These are phyloP conservation scores for Emmonsia crescens DNA, from an alignment of 2,329 filamentous ascomycete genomes.

Conservation along the genomic window DNA sequence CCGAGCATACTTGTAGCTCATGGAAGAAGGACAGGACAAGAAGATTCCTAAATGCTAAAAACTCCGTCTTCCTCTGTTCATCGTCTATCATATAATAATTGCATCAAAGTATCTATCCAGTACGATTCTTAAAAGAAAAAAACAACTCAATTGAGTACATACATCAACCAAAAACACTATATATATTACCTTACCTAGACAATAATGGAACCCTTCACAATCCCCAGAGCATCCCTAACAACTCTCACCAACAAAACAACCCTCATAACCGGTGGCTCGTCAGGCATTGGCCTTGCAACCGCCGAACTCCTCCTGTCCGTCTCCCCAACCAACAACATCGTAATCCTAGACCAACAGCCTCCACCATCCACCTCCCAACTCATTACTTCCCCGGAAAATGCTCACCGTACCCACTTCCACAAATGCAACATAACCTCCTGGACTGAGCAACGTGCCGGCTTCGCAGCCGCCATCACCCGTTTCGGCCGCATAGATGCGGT, in stretches of 20 bases:
- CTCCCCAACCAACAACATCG: constrained; percentile 30
- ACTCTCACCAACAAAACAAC: constrained; percentile 16
- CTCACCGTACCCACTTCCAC: constrained; percentile 22
- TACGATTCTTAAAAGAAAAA: too few species aligned
- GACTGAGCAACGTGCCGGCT: constrained; percentile 35
- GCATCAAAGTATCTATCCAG: too few species aligned
- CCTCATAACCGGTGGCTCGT: constrained; percentile 31
- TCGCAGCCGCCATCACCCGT: constrained; percentile 29
- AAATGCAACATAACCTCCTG: constrained; percentile 39
- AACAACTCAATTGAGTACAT: too few species aligned
- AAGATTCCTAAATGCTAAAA: too few species aligned
- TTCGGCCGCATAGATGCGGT: constrained; percentile 38
- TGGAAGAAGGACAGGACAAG: too few species aligned
- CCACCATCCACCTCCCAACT: constrained; percentile 24
- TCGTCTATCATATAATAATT: too few species aligned
- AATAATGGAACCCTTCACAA: constrained; percentile 11
- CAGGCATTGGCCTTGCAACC: constrained; percentile 33
- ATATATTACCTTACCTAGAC: too few species aligned
- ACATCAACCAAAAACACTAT: too few species aligned
- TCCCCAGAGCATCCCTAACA: constrained; percentile 21
- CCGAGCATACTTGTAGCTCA: too few species aligned
- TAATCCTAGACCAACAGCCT: constrained; percentile 30
- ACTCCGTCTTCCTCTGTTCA: too few species aligned
- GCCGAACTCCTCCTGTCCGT: constrained; percentile 29
- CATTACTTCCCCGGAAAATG: constrained; percentile 12